phyloP scores from a whole-genome alignment of 2,329 filamentous ascomycete genomes.

The Fusarium musae region DNA sequence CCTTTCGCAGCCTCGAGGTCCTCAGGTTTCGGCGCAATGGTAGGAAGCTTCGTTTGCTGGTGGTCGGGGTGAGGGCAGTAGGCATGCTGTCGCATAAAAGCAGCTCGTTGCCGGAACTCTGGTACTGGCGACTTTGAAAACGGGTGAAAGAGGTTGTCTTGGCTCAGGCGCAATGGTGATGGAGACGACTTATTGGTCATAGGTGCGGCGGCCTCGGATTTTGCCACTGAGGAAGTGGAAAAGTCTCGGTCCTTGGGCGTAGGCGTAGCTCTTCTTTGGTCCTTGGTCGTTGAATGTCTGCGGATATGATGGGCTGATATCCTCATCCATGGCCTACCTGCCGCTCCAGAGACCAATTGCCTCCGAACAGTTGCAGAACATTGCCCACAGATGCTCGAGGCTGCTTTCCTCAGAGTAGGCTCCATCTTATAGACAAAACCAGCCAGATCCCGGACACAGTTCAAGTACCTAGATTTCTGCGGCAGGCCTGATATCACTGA shows the following conservation, averaged over 20 bases:
- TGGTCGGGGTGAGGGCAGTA: slow-evolving; percentile 94
- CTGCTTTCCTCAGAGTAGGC: slow-evolving; percentile 53
- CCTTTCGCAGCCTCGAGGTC: slow-evolving; percentile 66
- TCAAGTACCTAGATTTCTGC: slow-evolving; percentile 26
- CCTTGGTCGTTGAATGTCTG: slow-evolving; percentile 43
- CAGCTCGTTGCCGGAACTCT: slow-evolving; percentile 86
- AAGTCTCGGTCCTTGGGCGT: slow-evolving; percentile 43
- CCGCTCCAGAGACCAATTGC: slow-evolving; percentile 42
- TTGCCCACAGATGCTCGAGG: slow-evolving; percentile 54
- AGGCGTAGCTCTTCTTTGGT: slow-evolving; percentile 37
- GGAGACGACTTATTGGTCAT: slow-evolving; percentile 39
- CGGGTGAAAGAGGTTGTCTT: slow-evolving; percentile 91
- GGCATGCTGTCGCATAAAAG: slow-evolving; percentile 92
- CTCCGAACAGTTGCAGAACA: slow-evolving; percentile 52
- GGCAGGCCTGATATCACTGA: slow-evolving; percentile 32
- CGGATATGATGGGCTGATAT: slow-evolving; percentile 46
- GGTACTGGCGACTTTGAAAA: slow-evolving; percentile 90
- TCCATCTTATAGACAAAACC: slow-evolving; percentile 49
- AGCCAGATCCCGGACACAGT: slow-evolving; percentile 10
- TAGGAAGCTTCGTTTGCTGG: slow-evolving; percentile 75
- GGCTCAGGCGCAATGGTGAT: slow-evolving; percentile 59
- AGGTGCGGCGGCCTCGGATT: slow-evolving; percentile 45
- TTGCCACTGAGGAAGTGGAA: slow-evolving; percentile 43
- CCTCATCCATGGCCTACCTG: slow-evolving; percentile 42
- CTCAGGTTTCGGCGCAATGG: slow-evolving; percentile 72